A percentile compares a stretch with the other conserved stretches of the same genome.
Conservation (phyloP, 2,329 filamentous ascomycete species). For the Talaromyces sp. region DNA sequence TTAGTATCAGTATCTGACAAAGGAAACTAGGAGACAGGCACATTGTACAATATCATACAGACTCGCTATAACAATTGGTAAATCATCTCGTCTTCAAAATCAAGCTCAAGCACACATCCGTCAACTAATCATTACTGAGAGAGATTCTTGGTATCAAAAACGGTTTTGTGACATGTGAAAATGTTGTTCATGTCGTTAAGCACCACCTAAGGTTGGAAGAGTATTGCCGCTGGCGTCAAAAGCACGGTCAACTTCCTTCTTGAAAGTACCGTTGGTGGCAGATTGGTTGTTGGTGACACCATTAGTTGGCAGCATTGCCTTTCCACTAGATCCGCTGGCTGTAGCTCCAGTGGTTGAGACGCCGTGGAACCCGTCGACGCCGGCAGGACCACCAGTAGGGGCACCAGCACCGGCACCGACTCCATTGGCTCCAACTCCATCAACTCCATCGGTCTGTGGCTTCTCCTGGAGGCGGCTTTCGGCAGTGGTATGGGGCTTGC, state of each 20-base stretch:
- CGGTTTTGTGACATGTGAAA: background rate
- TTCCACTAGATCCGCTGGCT: slow-evolving; percentile 10
- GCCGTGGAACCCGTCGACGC: slow-evolving; percentile 13
- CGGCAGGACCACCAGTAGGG: background rate
- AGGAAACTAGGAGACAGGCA: background rate
- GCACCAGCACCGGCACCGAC: background rate
- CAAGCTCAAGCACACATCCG: background rate
- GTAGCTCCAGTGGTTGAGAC: slow-evolving; percentile 10
- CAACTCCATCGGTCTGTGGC: background rate
- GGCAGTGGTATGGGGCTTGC: slow-evolving; percentile 58
- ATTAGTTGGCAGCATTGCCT: slow-evolving; percentile 19
- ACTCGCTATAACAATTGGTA: slow-evolving; percentile 3
- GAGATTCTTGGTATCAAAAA: slow-evolving; percentile 10
- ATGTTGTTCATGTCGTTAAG: background rate
- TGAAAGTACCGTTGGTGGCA: slow-evolving; percentile 24
- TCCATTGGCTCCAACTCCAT: background rate
- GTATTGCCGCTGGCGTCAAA: slow-evolving; percentile 25
- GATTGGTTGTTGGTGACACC: slow-evolving; percentile 21
- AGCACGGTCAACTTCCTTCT: slow-evolving; percentile 34
- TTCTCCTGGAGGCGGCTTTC: slow-evolving; percentile 23
- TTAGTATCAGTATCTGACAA: slow-evolving; percentile 8
- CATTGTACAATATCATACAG: slow-evolving; percentile 12
- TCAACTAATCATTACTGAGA: slow-evolving; percentile 3
- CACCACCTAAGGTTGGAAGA: background rate
- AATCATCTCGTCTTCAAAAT: background rate